Percentiles rank a stretch among this genome's conserved stretches.
phyloP scores from a whole-genome alignment of 2,329 filamentous ascomycete species.

The Scortechinia acanthostroma region DNA sequence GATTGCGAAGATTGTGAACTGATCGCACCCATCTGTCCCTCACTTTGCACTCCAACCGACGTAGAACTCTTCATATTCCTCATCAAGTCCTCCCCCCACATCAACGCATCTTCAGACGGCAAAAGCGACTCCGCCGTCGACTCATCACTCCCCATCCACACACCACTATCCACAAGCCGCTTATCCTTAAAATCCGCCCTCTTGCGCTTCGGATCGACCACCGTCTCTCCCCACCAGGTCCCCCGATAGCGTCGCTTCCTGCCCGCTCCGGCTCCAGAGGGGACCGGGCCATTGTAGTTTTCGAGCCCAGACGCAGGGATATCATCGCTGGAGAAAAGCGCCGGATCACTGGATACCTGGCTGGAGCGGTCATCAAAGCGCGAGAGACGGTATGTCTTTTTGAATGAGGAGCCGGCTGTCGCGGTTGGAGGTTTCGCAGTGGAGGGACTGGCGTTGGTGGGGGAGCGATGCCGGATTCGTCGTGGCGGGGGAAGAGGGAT shows the following conservation, averaged over 20 bases:
- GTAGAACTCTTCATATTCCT: conserved; percentile 9
- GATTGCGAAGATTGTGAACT: conserved; percentile 5
- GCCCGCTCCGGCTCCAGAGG: conserved; percentile 8
- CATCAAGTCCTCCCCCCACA: conserved; percentile 25
- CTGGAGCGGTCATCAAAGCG: conserved; percentile 23
- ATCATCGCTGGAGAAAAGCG: conserved; percentile 36
- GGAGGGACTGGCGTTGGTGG: conserved; percentile 14
- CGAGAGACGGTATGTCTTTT: conserved; percentile 14
- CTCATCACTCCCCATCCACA: conserved; percentile 36
- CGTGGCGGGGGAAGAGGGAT: conserved; percentile 11
- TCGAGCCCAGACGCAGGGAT: conserved; percentile 31
- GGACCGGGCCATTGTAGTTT: conserved; percentile 27
- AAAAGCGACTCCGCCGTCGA: conserved; percentile 20
- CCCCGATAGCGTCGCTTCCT: conserved; percentile 29
- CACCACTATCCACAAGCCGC: conserved; percentile 31
- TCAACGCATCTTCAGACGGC: conserved; percentile 20
- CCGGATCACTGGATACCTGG: conserved; percentile 30
- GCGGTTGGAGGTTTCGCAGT: too few relatives aligned
- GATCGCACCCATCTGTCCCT: too few relatives aligned
- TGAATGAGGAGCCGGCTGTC: conserved; percentile 10
- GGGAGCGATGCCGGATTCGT: conserved; percentile 19
- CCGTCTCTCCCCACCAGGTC: conserved; percentile 32
- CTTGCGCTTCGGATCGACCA: conserved; percentile 21
- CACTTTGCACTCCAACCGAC: too few relatives aligned
- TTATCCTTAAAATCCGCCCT: conserved; percentile 30